Conservation (phyloP, 2,329 filamentous ascomycete genomes). For the Calycina marina region DNA sequence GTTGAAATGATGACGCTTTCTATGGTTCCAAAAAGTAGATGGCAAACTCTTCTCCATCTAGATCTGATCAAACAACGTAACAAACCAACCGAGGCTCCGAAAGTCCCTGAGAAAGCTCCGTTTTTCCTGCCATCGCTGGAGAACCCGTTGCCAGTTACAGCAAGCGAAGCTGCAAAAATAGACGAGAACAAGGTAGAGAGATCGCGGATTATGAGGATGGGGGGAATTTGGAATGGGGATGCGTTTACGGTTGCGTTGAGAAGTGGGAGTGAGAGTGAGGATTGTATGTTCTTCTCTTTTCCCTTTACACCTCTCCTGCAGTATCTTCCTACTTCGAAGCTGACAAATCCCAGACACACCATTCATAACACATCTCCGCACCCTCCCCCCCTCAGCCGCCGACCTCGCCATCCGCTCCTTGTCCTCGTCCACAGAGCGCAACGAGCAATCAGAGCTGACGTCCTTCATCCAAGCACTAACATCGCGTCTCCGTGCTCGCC, state of each 20-base stretch:
- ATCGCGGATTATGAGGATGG: conserved; percentile 56
- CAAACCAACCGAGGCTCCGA: conserved; percentile 83
- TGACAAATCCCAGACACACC: conserved; percentile 32
- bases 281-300: conserved; percentile 37
- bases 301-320: too few species aligned
- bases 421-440: conserved; percentile 24
- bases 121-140: conserved; percentile 76
- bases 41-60: conserved; percentile 88
- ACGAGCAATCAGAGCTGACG: conserved; percentile 53
- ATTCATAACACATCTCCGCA: conserved; percentile 67
- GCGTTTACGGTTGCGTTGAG: conserved; percentile 43
- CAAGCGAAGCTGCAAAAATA: conserved; percentile 18
- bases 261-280: conserved; percentile 34
- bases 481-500: conserved; percentile 46
- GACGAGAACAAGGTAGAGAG: conserved; percentile 30
- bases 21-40: conserved; percentile 75
- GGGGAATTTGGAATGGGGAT: conserved; percentile 41
- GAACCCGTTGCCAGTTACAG: conserved; percentile 10
- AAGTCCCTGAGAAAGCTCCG: conserved; percentile 82
- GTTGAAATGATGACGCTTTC: conserved; percentile 76
- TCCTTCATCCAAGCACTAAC: conserved; percentile 75
- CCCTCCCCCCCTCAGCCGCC: conserved; percentile 67
- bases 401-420: conserved; percentile 86
- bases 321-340: conserved; percentile 9
- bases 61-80: conserved; percentile 85